Base-by-base conservation (phyloP, 202 grass and related monocot species). In the Setaria viridis region DNA sequence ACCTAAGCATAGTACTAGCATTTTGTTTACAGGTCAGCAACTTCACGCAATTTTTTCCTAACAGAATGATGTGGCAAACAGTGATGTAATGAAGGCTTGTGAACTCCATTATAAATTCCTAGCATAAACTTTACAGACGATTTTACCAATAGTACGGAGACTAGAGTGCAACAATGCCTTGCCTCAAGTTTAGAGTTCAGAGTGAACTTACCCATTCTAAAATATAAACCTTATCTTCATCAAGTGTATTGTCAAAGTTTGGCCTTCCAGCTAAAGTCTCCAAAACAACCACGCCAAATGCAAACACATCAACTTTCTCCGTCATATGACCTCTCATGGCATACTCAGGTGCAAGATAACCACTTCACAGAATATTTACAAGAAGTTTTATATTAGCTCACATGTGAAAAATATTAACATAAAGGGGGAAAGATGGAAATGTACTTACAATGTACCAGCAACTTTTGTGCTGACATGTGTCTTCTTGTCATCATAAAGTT, bases 281-380 rank as follows among this genome's bases (percentile, higher is more conserved):
- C 69, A 98, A 51, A 29, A 65, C 41, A 4, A 98, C 83, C 9
- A 98, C 86, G 0, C 95, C 95, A 70, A 91, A 98, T 67, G 91
- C 91, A 73, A 98, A 98, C 4, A 98, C 93, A 55, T 98, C 95
- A 11, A 87, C 64, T 72, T 98, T 98, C 85, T 98, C 95, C 0
- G 93, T 98, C 72, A 98, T 81, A 82, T 95, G 95, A n/a, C 95
- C 95, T 84, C 91, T 95, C 95, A 98, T 93, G 37, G 95, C 95
- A 17, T 98, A 98, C 78, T 98, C 95, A 2, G 93, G 95, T 87
- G 95, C 95, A 25, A 98, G 87, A 76, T 98, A 98, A 42, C 93
- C 95, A 70, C 95, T 98, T 81, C 6, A 76, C 14, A 88, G 58
- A 80, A 53, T 48, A 65, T 2, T 2, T 21, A 62, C 46, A 39